Evolutionary conservation across 2,329 filamentous ascomycete species (phyloP), one percentile per base, ranked within the genome.

Genomic region (Botrytis medusae): DNA sequence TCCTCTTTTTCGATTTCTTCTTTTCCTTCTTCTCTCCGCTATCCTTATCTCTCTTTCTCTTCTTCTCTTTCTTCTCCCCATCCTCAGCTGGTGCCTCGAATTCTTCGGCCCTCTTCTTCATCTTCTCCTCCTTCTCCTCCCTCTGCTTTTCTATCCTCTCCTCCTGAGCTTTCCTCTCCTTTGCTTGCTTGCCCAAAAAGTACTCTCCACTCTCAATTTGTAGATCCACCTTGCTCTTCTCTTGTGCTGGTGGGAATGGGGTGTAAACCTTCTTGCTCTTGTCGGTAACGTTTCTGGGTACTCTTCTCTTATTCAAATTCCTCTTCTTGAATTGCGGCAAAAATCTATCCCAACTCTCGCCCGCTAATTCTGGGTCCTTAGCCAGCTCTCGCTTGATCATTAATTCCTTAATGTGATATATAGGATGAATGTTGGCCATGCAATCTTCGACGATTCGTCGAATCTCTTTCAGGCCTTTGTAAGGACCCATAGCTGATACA

Each of bases 151-250:
- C 94, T 80, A 93, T 88, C 77, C 94, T 87, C 80, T 93, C 92
- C 81, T 95, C 92, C 83, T 92, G 91, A 64, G 87, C 90, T 72
- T 91, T 92, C 75, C 95, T 88, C 80, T 97, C 93, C 87, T 97
- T 97, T 74, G 94, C 95, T 80, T 95, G 90, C 86, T 97, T 97
- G 81, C 91, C 91, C 81, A 99, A 84, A 83, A 98, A 98, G 85
- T 97, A 99, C 85, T 98, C 95, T 84, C 96, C 95, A 79, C 90
- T 95, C 86, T 99, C 96, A 85, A 99, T 97, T 87, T 99, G 95
- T 83, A 94, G 84, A 84, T 99, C 96, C 79, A 99, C 89, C 89
- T 98, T 99, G 89, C 95, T 98, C 93, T 97, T 97, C 87, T 99
- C 95, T 77, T 95, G 94, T 61, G 94, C 89, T 10, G 96, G 96